Conservation (phyloP, 495 filamentous ascomycete species). For the Neurospora sp. region DNA sequence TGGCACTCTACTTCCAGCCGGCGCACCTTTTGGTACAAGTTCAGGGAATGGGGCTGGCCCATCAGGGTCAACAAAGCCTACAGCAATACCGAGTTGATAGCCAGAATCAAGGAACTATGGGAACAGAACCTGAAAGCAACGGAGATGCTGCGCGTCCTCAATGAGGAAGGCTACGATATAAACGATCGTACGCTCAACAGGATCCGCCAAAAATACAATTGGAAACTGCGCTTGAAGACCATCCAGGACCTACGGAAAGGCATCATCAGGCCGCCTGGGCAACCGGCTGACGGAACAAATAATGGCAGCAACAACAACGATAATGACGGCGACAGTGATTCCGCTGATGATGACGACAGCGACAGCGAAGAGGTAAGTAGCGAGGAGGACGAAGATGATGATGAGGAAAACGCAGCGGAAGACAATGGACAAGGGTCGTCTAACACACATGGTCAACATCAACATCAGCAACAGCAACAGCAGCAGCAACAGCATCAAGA, state of each 20-base stretch:
- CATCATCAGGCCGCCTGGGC: slow-evolving; percentile 40
- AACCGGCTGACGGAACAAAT: slow-evolving; percentile 15
- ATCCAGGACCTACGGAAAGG: slow-evolving; percentile 52
- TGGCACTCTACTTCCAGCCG: slow-evolving; percentile 39
- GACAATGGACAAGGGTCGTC: not conserved
- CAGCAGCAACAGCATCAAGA: not conserved
- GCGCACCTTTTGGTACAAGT: slow-evolving; percentile 62
- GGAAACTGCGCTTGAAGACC: slow-evolving; percentile 45
- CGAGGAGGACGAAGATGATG: slow-evolving; percentile 15
- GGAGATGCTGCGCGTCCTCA: slow-evolving; percentile 62
- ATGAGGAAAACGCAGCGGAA: not conserved
- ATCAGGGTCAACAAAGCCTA: slow-evolving; percentile 59
- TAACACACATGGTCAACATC: not conserved
- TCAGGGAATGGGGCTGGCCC: slow-evolving; percentile 71
- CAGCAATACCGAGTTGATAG: slow-evolving; percentile 54
- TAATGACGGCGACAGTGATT: not conserved
- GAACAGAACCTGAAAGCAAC: slow-evolving; percentile 56
- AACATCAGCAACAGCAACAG: not conserved
- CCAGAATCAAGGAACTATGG: slow-evolving; percentile 66
- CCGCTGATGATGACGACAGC: not conserved
- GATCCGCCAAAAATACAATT: not conserved
- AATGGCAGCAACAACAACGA: slow-evolving; percentile 11
- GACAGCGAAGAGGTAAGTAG: slow-evolving; percentile 8
- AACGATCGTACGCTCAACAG: slow-evolving; percentile 51
- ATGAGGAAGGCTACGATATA: slow-evolving; percentile 60